Conservation (phyloP, 495 filamentous ascomycete species). For the Daldinia concentrica region DNA sequence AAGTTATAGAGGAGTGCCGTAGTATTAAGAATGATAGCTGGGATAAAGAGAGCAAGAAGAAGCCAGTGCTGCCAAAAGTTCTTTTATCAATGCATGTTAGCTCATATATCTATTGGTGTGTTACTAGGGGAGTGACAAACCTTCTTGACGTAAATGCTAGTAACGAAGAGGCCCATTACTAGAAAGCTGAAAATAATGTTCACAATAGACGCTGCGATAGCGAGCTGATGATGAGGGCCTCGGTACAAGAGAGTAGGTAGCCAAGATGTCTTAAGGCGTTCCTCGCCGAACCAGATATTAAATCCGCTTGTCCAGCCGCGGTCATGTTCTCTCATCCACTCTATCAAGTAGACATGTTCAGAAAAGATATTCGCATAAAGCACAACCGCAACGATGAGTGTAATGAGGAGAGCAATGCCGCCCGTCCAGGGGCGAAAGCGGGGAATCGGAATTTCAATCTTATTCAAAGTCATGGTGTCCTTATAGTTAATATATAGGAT, state of each 20-base stretch:
- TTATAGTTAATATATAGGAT: not conserved
- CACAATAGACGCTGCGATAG: conserved; percentile 2
- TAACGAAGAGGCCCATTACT: not conserved
- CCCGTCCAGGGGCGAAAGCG: not conserved
- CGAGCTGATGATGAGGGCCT: conserved; percentile 14
- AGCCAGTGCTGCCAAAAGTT: not conserved
- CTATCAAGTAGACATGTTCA: not conserved
- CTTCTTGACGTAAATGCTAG: not conserved
- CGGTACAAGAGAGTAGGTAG: conserved; percentile 3
- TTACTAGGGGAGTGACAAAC: not conserved
- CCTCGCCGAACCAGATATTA: not conserved
- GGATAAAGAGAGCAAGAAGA: not conserved
- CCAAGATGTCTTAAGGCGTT: not conserved
- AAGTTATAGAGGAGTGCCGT: not conserved
- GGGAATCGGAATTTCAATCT: not conserved
- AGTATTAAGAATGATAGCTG: not conserved
- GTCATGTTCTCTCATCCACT: not conserved
- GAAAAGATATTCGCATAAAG: not conserved
- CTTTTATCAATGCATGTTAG: not conserved
- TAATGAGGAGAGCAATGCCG: not conserved
- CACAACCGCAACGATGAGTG: not conserved
- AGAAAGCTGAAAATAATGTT: not conserved
- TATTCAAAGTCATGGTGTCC: not conserved
- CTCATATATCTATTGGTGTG: not conserved
- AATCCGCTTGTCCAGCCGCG: not conserved